Conservation (phyloP, 1,284 basidiomycete genomes). For the Cutaneotrichosporon cavernicola region DNA sequence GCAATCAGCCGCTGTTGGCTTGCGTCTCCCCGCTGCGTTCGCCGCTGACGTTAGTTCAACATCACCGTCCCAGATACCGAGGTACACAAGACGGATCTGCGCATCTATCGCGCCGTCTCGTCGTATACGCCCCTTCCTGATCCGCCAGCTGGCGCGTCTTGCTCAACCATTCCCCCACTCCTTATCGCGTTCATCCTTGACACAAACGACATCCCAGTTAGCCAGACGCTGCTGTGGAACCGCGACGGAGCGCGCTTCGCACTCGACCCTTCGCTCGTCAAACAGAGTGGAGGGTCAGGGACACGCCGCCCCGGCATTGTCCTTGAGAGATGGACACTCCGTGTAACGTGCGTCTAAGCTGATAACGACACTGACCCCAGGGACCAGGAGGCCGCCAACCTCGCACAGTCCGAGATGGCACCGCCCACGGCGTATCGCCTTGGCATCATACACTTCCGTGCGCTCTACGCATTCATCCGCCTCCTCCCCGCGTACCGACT, state of each 20-base stretch:
- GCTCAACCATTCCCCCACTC: conserved; percentile 44
- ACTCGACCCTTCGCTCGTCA: conserved; percentile 31
- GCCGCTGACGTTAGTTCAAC: conserved; percentile 43
- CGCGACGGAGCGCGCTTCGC: conserved; percentile 30
- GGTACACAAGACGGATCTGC: conserved; percentile 46
- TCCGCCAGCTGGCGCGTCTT: conserved; percentile 9
- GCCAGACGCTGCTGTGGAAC: conserved; percentile 48
- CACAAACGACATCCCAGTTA: conserved; percentile 44
- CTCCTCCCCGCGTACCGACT: conserved; percentile 47
- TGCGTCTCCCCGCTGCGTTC: background rate
- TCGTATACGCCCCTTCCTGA: conserved; percentile 25
- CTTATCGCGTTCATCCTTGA: conserved; percentile 52
- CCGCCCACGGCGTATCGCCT: conserved; percentile 46
- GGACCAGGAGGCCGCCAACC: conserved; percentile 4
- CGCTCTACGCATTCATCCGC: conserved; percentile 45
- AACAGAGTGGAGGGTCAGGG: conserved; percentile 16
- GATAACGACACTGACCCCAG: conserved; percentile 5
- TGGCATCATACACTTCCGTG: conserved; percentile 50
- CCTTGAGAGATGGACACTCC: conserved; percentile 51
- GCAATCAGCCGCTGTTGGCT: background rate
- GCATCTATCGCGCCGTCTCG: conserved; percentile 45
- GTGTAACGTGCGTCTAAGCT: conserved; percentile 34
- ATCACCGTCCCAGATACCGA: conserved; percentile 47
- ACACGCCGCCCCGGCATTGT: conserved; percentile 45
- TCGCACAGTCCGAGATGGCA: conserved; percentile 31